These are phyloP conservation scores for Colletotrichum zoysiae DNA, from an alignment of 2,329 filamentous ascomycete species.

Conservation along the genomic window DNA sequence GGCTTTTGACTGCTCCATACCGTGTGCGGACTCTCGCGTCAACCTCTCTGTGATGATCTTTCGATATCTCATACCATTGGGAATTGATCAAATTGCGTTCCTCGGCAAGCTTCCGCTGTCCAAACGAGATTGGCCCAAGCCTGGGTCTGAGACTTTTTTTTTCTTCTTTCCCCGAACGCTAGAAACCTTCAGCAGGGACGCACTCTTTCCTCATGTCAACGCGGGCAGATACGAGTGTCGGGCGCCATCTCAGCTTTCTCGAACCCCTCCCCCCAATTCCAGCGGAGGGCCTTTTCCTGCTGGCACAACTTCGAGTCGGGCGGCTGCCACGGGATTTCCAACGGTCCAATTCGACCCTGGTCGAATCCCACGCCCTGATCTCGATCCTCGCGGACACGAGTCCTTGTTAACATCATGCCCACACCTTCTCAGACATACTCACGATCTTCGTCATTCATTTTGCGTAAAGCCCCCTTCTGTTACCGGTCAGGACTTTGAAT, in stretches of 20 bases:
- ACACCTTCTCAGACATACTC: slow-evolving; percentile 16
- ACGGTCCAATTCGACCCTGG: slow-evolving; percentile 15
- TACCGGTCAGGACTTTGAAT: slow-evolving; percentile 1
- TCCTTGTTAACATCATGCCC: slow-evolving; percentile 14
- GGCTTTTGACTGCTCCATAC: slow-evolving; percentile 10
- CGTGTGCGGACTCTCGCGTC: neutral
- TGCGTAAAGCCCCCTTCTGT: neutral
- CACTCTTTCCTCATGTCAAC: slow-evolving; percentile 1
- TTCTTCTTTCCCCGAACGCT: neutral
- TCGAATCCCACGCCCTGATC: slow-evolving; percentile 12
- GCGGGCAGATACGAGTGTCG: slow-evolving; percentile 1
- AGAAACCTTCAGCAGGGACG: slow-evolving; percentile 10
- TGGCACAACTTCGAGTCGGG: slow-evolving; percentile 6
- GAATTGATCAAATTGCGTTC: slow-evolving; percentile 34
- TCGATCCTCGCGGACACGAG: slow-evolving; percentile 18
- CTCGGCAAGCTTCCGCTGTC: slow-evolving; percentile 12
- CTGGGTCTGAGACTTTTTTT: neutral
- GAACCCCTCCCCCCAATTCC: neutral
- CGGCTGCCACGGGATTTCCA: slow-evolving; percentile 26
- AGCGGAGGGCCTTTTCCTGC: slow-evolving; percentile 1
- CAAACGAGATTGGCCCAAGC: slow-evolving; percentile 30
- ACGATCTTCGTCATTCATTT: slow-evolving; percentile 3
- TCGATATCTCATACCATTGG: slow-evolving; percentile 31
- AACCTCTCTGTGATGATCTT: slow-evolving; percentile 17
- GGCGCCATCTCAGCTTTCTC: slow-evolving; percentile 19